phyloP scores from a whole-genome alignment of 805 yeast genomes.

The Teunomyces gatunensis region DNA sequence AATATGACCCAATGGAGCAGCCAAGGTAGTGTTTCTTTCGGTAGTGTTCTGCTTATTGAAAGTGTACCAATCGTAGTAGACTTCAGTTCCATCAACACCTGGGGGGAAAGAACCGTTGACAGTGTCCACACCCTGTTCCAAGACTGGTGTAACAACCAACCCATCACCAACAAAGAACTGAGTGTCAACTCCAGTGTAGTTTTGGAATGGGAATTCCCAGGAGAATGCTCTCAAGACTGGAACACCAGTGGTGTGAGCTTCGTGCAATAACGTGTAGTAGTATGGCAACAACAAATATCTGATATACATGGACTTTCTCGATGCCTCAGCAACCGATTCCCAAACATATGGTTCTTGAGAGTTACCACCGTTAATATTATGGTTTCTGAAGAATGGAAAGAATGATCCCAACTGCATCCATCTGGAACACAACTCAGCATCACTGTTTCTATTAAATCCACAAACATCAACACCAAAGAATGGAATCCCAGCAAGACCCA shows the following conservation, averaged over 20 bases:
- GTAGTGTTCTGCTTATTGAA: conserved; percentile 11
- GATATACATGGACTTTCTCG: conserved; percentile 29
- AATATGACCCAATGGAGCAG: conserved; percentile 25
- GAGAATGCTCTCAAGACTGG: conserved; percentile 22
- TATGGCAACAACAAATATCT: conserved; percentile 33
- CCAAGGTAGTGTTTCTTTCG: conserved; percentile 20
- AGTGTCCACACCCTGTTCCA: conserved; percentile 18
- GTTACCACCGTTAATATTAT: conserved; percentile 22
- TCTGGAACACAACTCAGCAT: conserved; percentile 25
- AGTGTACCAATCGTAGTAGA: conserved; percentile 27
- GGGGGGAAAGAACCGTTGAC: conserved; percentile 22
- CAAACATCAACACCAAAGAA: conserved; percentile 27
- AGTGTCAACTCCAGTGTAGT: conserved; percentile 16
- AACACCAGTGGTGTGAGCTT: conserved; percentile 20
- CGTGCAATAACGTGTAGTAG: conserved; percentile 22
- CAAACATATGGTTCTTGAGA: conserved; percentile 32
- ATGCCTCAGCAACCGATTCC: conserved; percentile 24
- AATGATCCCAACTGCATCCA: conserved; percentile 35
- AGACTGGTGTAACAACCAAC: conserved; percentile 23
- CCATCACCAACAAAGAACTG: conserved; percentile 27
- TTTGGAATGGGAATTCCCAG: conserved; percentile 22
- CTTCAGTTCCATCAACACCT: conserved; percentile 15
- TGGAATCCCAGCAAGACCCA: conserved; percentile 24
- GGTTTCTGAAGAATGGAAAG: conserved; percentile 34
- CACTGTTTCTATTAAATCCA: conserved; percentile 24